Conservation (phyloP, 176 grass and related monocot species). For the Areca catechu region DNA sequence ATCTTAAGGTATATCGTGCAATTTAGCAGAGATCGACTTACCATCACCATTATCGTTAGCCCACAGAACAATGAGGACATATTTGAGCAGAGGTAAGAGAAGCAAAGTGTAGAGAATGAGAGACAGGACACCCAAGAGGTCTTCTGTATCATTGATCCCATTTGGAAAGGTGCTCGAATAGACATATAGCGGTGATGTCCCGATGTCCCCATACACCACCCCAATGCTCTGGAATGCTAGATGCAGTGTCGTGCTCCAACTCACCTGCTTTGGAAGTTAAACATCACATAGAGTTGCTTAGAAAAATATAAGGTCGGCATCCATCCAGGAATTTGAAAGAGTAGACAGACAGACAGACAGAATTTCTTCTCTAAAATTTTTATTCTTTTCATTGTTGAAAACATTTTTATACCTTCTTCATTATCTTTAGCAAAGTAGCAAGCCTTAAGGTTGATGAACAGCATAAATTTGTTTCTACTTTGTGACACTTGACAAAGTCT, state of each 20-base stretch:
- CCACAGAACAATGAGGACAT: slow-evolving; percentile 58
- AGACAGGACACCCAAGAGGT: slow-evolving; percentile 49
- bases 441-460: too few species aligned
- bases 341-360: too few species aligned
- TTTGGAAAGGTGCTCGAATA: slow-evolving; percentile 48
- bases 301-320: too few species aligned
- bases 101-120: slow-evolving; percentile 67
- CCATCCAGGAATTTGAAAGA: too few species aligned
- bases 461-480: too few species aligned
- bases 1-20: neutral
- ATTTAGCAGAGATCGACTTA: slow-evolving; percentile 9
- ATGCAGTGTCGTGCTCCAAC: slow-evolving; percentile 3
- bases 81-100: slow-evolving; percentile 56
- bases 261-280: too few species aligned
- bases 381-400: too few species aligned
- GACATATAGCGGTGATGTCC: slow-evolving; percentile 65
- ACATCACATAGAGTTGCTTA: too few species aligned
- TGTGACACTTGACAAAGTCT: too few species aligned
- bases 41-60: slow-evolving; percentile 73
- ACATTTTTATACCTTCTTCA: too few species aligned
- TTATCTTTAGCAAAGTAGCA: too few species aligned
- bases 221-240: slow-evolving; percentile 70
- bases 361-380: too few species aligned
- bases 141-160: slow-evolving; percentile 35
- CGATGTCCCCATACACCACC: slow-evolving; percentile 70